phyloP scores from a whole-genome alignment of 768 basidiomycete genomes.

The Pholiota microspora region DNA sequence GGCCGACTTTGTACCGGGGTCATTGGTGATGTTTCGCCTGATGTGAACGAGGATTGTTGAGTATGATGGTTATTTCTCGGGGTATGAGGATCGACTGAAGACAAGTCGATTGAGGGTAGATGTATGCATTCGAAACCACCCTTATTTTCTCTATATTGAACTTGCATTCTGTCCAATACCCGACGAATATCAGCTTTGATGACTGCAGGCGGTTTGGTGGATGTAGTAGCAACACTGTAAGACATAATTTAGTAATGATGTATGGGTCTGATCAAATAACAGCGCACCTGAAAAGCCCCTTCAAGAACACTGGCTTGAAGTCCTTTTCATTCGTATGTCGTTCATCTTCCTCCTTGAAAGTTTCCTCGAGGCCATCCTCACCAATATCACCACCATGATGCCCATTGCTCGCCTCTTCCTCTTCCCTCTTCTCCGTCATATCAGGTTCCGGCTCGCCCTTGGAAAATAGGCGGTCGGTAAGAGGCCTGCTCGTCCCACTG shows the following conservation, averaged over 20 bases:
- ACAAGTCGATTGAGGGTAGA: constrained; percentile 88
- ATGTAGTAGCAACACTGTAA: constrained; percentile 87
- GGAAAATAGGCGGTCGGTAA: constrained; percentile 48
- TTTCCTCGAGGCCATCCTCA: constrained; percentile 37
- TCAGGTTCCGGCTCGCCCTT: constrained; percentile 43
- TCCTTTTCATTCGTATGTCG: constrained; percentile 61
- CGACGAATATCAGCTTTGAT: constrained; percentile 84
- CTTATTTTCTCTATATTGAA: constrained; percentile 89
- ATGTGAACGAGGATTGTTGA: constrained; percentile 38
- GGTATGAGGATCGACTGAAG: constrained; percentile 38
- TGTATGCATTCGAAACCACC: constrained; percentile 96
- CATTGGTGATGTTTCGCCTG: constrained; percentile 45
- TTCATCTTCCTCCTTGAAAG: constrained; percentile 48
- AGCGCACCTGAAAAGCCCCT: constrained; percentile 87
- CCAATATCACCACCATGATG: constrained; percentile 23
- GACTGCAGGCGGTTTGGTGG: constrained; percentile 77
- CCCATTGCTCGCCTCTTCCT: constrained; percentile 29
- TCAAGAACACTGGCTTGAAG: constrained; percentile 93
- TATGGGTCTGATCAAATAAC: constrained; percentile 3
- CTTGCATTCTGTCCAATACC: constrained; percentile 92
- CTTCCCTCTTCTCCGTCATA: constrained; percentile 43
- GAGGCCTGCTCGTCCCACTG: constrained; percentile 27
- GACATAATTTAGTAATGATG: constrained; percentile 4
- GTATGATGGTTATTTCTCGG: constrained; percentile 19
- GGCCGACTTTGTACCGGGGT: constrained; percentile 38